Percentiles rank a stretch among this genome's conserved stretches.
These are phyloP conservation scores for Yamadazyma insecticola DNA, from an alignment of 805 yeast genomes.

Conservation along the genomic window DNA sequence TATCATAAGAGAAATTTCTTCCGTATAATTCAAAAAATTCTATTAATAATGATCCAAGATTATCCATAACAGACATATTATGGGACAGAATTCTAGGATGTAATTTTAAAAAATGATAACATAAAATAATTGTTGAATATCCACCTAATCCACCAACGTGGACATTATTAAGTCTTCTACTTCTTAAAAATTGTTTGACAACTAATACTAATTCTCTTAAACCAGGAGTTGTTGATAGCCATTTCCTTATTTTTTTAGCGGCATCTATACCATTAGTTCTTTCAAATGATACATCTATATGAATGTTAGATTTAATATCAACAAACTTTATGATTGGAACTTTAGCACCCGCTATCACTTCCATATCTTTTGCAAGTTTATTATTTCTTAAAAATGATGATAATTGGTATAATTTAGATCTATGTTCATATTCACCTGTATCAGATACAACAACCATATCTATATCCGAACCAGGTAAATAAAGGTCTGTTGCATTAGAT, in stretches of 20 bases:
- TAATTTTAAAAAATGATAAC: constrained; percentile 66
- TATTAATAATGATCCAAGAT: constrained; percentile 79
- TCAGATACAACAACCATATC: constrained; percentile 83
- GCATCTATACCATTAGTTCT: constrained; percentile 78
- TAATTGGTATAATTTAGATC: constrained; percentile 65
- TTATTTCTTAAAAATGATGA: constrained; percentile 62
- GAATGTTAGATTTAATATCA: constrained; percentile 65
- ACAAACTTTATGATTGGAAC: constrained; percentile 93
- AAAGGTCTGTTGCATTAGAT: constrained; percentile 88
- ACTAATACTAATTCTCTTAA: constrained; percentile 76
- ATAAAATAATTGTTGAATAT: constrained; percentile 84
- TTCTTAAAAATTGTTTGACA: constrained; percentile 77
- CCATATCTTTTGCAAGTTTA: constrained; percentile 65
- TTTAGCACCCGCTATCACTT: constrained; percentile 83
- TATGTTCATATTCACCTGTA: constrained; percentile 53
- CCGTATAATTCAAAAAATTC: constrained; percentile 95
- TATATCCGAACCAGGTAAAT: constrained; percentile 91
- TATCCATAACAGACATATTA: constrained; percentile 62
- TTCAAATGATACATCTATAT: constrained; percentile 88
- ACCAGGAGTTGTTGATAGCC: constrained; percentile 75
- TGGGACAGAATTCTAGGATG: constrained; percentile 75
- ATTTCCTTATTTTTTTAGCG: constrained; percentile 67
- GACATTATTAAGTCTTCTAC: constrained; percentile 77
- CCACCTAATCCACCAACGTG: constrained; percentile 96
- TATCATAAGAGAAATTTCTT: constrained; percentile 78